Base-by-base conservation (phyloP, 352 stramenopile species). In the Phytophthora cactorum region DNA sequence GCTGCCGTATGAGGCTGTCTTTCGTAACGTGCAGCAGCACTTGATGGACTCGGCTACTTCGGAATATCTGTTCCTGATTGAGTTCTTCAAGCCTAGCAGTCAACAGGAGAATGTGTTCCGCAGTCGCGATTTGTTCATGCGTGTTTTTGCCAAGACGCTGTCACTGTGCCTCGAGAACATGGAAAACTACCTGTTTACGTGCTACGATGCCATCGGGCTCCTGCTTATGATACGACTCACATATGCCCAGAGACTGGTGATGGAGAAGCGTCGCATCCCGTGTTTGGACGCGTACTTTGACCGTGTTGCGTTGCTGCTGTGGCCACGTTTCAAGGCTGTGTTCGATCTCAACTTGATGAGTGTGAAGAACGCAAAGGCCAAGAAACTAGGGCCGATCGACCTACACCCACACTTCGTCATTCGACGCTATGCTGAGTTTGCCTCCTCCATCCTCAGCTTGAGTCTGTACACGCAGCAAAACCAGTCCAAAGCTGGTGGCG, bases 201-300 rank as follows among this genome's bases (percentile, higher is more conserved):
- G 89, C 66, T 97, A 98, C 68, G 98, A 99, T 83, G 93, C 89
- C 14, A 92, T 99, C 28, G 97, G 89, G 34, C 77, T 99, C 27
- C 84, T 99, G n/a, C 86, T 99, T 14, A 99, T 99, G 96, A 98
- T 99, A 67, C 97, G 97, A 29, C 78, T 99, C 22, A 99, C 95
- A 17, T 92, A 98, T 58, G 70, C 83, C 10, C 89, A 97, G 63
- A 78, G 85, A 6, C 52, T 89, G 11, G 82, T 92, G 32, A 96
- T 96, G 87, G 82, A 93, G 53, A 91, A 92, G 51, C 78, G 89
- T 0, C 84, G 83, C 9, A 89, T 98, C 44, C 92, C 96, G 10
- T 90, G 93, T 22, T 77, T 99, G 27, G 96, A 99, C 74, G 83
- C 83, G 59, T 99, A 99, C 78, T 98, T 99, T 72, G 97, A 99